A percentile compares a stretch with the other conserved stretches of the same genome.
Evolutionary conservation across 2,329 filamentous ascomycete species (phyloP).

Genomic region (Penicillium sp.): DNA sequence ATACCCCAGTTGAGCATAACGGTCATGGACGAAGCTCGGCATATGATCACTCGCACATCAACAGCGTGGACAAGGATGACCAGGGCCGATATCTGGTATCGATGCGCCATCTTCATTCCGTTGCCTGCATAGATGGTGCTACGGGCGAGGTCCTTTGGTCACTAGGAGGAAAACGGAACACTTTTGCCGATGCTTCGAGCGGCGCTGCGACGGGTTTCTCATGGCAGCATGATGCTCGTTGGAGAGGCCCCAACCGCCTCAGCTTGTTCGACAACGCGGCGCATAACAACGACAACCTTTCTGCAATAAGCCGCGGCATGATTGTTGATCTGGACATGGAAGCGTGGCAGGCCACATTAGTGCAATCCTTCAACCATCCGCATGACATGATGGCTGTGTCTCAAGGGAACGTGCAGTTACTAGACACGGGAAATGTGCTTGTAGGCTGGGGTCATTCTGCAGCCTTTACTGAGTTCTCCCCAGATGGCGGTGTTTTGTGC

Average conservation of each 20-base stretch:
- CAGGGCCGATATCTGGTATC: constrained; percentile 46
- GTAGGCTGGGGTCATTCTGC: constrained; percentile 54
- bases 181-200: constrained; percentile 27
- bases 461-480: constrained; percentile 49
- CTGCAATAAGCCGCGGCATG: constrained; percentile 19
- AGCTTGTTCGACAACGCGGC: constrained; percentile 31
- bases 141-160: constrained; percentile 29
- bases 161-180: constrained; percentile 31
- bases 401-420: constrained; percentile 24
- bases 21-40: constrained; percentile 25
- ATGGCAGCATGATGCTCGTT: constrained; percentile 35
- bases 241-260: constrained; percentile 23
- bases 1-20: constrained; percentile 14
- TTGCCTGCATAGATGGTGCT: constrained; percentile 44
- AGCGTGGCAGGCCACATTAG: constrained; percentile 9
- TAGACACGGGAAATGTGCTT: constrained; percentile 45
- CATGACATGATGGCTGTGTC: constrained; percentile 20
- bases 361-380: constrained; percentile 19
- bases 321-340: constrained; percentile 17
- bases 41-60: constrained; percentile 58
- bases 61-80: constrained; percentile 52
- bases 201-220: constrained; percentile 24
- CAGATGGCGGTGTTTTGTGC: constrained; percentile 25
- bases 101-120: constrained; percentile 36
- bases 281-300: constrained; percentile 13